Percentiles rank a stretch among this genome's conserved stretches.
phyloP scores from a whole-genome alignment of 192 early-diverging fungal genomes.

The Rhizophagus sp. region DNA sequence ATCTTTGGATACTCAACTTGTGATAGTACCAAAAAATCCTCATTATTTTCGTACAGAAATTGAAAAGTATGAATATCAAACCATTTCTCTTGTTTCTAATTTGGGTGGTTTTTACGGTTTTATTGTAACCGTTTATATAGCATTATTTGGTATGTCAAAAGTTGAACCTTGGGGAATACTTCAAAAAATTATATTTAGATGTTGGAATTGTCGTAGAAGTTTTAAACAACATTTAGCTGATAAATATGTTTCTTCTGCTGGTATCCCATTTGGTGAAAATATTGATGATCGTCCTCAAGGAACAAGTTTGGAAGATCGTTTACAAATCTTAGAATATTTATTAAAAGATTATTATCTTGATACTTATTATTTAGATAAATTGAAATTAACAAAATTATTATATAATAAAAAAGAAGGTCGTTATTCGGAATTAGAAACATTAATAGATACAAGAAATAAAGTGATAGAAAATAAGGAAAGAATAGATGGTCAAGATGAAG shows the following conservation, averaged over 20 bases:
- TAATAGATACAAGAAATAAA: too few species aligned
- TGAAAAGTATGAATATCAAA: not conserved
- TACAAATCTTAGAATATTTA: not conserved
- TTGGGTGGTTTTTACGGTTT: constrained; percentile 3
- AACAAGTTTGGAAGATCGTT: not conserved
- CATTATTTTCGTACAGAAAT: not conserved
- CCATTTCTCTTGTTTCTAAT: not conserved
- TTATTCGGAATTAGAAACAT: not conserved
- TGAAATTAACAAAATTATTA: not conserved
- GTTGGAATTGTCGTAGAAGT: constrained; percentile 8
- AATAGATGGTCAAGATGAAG: too few species aligned
- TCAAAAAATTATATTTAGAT: constrained; percentile 6
- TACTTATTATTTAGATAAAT: not conserved
- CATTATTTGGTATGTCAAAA: constrained; percentile 9
- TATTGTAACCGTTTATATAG: not conserved
- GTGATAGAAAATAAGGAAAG: too few species aligned
- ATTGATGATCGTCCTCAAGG: not conserved
- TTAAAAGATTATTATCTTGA: constrained; percentile 16
- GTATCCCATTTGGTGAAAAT: constrained; percentile 9
- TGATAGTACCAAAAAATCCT: not conserved
- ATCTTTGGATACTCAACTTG: not conserved
- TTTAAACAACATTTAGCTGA: constrained; percentile 13
- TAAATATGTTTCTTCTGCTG: not conserved
- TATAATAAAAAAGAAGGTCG: not conserved
- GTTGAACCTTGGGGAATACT: not conserved